phyloP scores from a whole-genome alignment of 768 basidiomycete species.

The Lactarius deliciosus region DNA sequence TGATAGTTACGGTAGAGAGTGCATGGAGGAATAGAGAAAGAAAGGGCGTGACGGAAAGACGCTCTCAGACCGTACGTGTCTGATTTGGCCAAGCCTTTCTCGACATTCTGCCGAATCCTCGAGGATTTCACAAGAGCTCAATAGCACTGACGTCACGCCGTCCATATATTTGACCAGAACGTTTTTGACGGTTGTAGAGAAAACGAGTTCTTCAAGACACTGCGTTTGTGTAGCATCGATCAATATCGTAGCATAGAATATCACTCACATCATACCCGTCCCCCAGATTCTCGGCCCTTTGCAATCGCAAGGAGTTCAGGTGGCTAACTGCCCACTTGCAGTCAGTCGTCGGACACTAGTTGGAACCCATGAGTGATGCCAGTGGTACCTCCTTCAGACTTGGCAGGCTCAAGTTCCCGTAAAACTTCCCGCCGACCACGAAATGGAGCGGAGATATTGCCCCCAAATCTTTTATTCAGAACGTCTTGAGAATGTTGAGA shows the following conservation, averaged over 20 bases:
- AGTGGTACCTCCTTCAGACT: background rate
- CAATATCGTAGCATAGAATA: background rate
- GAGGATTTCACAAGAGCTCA: background rate
- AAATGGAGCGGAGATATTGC: background rate
- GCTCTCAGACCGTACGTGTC: background rate
- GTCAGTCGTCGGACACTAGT: background rate
- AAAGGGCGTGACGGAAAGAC: background rate
- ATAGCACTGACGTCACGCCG: background rate
- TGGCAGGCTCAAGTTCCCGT: background rate
- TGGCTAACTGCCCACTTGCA: slow-evolving; percentile 1
- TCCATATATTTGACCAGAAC: background rate
- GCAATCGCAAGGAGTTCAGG: background rate
- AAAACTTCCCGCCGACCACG: background rate
- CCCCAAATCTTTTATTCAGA: background rate
- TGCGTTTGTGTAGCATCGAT: background rate
- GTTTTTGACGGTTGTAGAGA: background rate
- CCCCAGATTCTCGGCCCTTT: background rate
- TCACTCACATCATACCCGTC: background rate
- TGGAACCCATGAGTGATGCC: background rate
- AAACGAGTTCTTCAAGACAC: background rate
- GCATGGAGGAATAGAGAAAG: background rate
- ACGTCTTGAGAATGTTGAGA: background rate
- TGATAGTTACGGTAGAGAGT: background rate
- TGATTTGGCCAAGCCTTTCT: background rate
- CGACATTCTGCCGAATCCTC: background rate